Evolutionary conservation across 371 early-diverging fungal genomes (phyloP), one percentile per base, ranked within the genome.

Genomic region (Mortierella sp.): DNA sequence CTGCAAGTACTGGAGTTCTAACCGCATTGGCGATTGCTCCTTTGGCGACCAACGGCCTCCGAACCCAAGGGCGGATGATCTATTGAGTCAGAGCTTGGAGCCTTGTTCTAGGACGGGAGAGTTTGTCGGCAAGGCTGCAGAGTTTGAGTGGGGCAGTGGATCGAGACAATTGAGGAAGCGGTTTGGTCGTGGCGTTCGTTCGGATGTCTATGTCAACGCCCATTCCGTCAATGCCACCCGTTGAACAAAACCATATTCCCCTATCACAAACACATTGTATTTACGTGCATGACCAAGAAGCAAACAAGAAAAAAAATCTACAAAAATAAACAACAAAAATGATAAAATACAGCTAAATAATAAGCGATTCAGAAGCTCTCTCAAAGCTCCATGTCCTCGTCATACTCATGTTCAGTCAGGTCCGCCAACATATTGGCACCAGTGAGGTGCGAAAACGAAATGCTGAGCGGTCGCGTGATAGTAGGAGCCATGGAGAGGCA

Each of bases 1-100:
- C 45, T 93, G 93, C 89, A 91, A 91, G 84, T 92, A 92, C 84
- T 92, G 92, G 92, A 89, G 89, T 48, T 90, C 90, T 13, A 92
- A 92, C 82, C 85, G 84, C 73, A 88, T 92, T 34, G 92, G 92
- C 44, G 92, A 89, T 77, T 91, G 92, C 75, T 91, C 80, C 63
- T 92, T 92, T 88, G 90, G 89, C 24, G 73, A 75, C 38, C 77
- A 74, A 42, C 63, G 75, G 3, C 86, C 86, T 9, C 70, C 82
- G 4, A 85, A 85, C 63, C 86, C 86, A 14, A 71, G 72, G 4
- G 44, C 74, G 2, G 78, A 85, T 13, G 86, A 85, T 77, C 70
- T 82, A 28, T 50, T 82, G 73, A 81, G 80, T 26, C 86, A 85
- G 38, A 81, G 82, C 55, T 42, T 85, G 55, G 86, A 85, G 72